These are phyloP conservation scores for Drechslerella stenobrocha DNA, from an alignment of 2,329 filamentous ascomycete genomes.

Conservation along the genomic window DNA sequence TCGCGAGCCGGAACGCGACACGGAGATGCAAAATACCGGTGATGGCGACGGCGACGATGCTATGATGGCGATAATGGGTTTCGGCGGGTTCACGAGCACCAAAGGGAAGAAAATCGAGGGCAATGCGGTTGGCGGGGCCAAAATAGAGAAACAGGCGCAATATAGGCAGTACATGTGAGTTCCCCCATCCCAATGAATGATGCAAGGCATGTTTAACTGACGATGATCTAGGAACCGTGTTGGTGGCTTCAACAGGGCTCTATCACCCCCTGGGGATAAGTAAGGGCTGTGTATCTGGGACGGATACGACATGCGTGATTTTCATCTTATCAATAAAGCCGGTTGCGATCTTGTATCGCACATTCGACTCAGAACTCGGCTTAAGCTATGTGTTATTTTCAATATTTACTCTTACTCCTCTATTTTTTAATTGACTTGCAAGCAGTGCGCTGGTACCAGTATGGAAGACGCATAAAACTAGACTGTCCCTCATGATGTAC, in stretches of 20 bases:
- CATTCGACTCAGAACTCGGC: too few relatives aligned
- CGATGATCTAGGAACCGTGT: constrained; percentile 64
- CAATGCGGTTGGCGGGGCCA: constrained; percentile 77
- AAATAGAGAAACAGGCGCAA: constrained; percentile 90
- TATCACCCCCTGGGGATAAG: constrained; percentile 69
- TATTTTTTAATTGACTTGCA: too few relatives aligned
- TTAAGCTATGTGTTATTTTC: too few relatives aligned
- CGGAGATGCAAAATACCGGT: constrained; percentile 61
- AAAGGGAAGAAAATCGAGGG: constrained; percentile 86
- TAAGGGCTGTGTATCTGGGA: too few relatives aligned
- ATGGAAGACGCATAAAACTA: too few relatives aligned
- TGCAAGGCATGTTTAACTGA: not conserved
- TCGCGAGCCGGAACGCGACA: constrained; percentile 54
- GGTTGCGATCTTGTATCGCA: too few relatives aligned
- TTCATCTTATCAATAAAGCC: too few relatives aligned
- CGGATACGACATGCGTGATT: too few relatives aligned
- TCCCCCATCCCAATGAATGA: not conserved
- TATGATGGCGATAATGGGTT: constrained; percentile 88
- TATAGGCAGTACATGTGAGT: constrained; percentile 88
- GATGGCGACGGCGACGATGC: constrained; percentile 68
- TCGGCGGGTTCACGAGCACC: constrained; percentile 81
- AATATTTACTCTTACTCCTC: too few relatives aligned
- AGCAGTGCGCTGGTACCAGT: too few relatives aligned
- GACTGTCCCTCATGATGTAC: too few relatives aligned
- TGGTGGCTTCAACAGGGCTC: constrained; percentile 78